Percentiles rank a stretch among this genome's conserved stretches.
These are phyloP conservation scores for Hemileccinum impolitum DNA, from an alignment of 768 basidiomycete species.

Conservation along the genomic window DNA sequence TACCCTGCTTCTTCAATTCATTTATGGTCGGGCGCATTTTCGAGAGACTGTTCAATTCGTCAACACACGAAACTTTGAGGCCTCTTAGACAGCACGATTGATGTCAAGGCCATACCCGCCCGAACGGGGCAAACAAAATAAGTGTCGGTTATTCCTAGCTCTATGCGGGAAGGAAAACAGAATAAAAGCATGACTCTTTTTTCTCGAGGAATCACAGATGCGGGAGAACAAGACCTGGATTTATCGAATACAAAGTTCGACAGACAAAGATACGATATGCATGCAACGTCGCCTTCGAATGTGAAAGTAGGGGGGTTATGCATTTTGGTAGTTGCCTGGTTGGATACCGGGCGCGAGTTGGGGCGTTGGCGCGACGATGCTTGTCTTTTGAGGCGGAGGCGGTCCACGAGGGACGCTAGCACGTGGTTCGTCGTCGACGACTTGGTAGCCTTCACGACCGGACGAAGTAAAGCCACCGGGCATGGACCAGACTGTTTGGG, in stretches of 20 bases:
- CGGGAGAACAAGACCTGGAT: background rate
- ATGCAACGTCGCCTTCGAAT: background rate
- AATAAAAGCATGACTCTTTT: background rate
- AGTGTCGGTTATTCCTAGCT: background rate
- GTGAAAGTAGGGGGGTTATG: background rate
- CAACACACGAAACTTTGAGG: no score
- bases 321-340: slow-evolving; percentile 28
- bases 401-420: slow-evolving; percentile 12
- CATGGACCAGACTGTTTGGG: slow-evolving; percentile 69
- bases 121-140: background rate
- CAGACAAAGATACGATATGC: no score
- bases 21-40: no score
- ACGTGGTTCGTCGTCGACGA: slow-evolving; percentile 47
- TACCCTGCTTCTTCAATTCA: no score
- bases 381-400: slow-evolving; percentile 14
- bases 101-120: no score
- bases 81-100: no score
- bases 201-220: background rate
- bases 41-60: no score
- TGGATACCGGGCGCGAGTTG: slow-evolving; percentile 15
- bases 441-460: slow-evolving; percentile 57
- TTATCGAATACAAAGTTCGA: background rate
- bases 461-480: slow-evolving; percentile 64
- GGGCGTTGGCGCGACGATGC: slow-evolving; percentile 6
- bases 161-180: background rate